A percentile compares a stretch with the other conserved stretches of the same genome.
Conservation (phyloP, 163 green algal species). For the Scenedesmus sp. region DNA sequence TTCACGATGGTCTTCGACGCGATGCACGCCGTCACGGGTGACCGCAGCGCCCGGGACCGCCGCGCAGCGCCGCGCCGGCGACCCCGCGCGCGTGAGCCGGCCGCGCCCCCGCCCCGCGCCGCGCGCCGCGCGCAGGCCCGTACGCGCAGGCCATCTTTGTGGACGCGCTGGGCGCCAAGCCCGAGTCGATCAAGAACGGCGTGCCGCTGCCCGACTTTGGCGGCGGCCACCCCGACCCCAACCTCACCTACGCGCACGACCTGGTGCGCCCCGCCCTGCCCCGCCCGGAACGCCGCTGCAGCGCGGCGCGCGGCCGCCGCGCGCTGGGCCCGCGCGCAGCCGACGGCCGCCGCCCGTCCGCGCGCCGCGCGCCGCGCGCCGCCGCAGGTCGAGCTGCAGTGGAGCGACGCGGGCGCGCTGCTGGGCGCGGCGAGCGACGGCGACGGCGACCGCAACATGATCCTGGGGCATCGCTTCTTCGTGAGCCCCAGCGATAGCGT, state of each 20-base stretch:
- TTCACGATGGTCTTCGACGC: slow-evolving; percentile 96
- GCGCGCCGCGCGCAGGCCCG: too few relatives aligned
- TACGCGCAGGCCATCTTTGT: slow-evolving; percentile 95
- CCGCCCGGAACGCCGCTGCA: neutral
- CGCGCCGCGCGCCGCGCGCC: too few relatives aligned
- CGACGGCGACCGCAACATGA: slow-evolving; percentile 99
- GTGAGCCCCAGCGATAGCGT: slow-evolving; percentile 97
- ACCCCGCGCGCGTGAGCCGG: too few relatives aligned
- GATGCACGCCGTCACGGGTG: slow-evolving; percentile 94
- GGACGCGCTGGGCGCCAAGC: slow-evolving; percentile 83
- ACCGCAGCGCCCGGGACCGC: too few relatives aligned
- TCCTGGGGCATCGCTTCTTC: slow-evolving; percentile 98
- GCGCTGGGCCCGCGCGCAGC: neutral
- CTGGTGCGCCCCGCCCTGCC: slow-evolving; percentile 70
- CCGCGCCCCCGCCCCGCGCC: too few relatives aligned
- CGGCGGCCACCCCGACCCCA: slow-evolving; percentile 97
- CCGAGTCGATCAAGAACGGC: slow-evolving; percentile 78
- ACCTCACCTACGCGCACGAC: slow-evolving; percentile 98
- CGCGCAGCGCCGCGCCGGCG: too few relatives aligned
- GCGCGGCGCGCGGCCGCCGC: neutral
- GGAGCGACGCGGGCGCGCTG: slow-evolving; percentile 70
- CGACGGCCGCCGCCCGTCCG: too few relatives aligned
- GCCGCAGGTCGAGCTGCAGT: slow-evolving; percentile 88
- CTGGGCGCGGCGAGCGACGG: slow-evolving; percentile 95
- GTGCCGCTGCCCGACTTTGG: slow-evolving; percentile 90